Percentiles rank a stretch among this genome's conserved stretches.
phyloP scores from a whole-genome alignment of 2,329 filamentous ascomycete genomes.

The Ophiostoma fasciatum region DNA sequence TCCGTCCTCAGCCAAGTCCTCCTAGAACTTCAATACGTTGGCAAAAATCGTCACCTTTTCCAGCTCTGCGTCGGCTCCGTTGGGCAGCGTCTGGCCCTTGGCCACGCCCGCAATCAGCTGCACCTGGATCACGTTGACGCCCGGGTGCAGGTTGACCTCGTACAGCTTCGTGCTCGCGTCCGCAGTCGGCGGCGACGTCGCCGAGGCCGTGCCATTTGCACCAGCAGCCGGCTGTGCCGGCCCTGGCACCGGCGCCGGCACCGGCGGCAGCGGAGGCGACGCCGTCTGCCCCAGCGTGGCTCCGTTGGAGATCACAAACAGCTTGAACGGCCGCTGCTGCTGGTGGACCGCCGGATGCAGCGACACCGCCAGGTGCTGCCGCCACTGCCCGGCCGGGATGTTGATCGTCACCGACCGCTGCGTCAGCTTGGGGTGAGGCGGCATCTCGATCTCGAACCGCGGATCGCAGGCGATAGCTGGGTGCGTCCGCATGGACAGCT shows the following conservation, averaged over 20 bases:
- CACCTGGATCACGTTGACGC: constrained; percentile 65
- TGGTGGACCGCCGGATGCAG: constrained; percentile 47
- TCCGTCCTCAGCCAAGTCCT: no score
- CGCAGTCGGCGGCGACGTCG: constrained; percentile 36
- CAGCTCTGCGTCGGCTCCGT: constrained; percentile 52
- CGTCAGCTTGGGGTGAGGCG: constrained; percentile 48
- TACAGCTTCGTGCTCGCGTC: constrained; percentile 52
- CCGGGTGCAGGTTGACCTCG: constrained; percentile 55
- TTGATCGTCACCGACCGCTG: constrained; percentile 62
- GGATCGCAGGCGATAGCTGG: constrained; percentile 45
- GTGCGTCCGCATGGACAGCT: constrained; percentile 52
- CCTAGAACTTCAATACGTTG: constrained; percentile 44
- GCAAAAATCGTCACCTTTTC: constrained; percentile 67
- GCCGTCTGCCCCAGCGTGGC: constrained; percentile 37
- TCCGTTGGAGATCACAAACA: constrained; percentile 60
- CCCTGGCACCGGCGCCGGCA: constrained; percentile 38
- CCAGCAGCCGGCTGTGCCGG: no score
- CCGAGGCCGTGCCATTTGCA: constrained; percentile 37
- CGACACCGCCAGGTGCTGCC: constrained; percentile 54
- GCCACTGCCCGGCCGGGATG: constrained; percentile 50
- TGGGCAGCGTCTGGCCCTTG: constrained; percentile 38
- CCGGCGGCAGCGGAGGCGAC: constrained; percentile 38
- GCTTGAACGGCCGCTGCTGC: constrained; percentile 52
- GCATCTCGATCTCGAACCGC: constrained; percentile 48
- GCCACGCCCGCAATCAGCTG: constrained; percentile 60